Evolutionary conservation across 1,284 basidiomycete species (phyloP), one percentile per base, ranked within the genome.

Genomic region (Leccinum pachyderme): DNA sequence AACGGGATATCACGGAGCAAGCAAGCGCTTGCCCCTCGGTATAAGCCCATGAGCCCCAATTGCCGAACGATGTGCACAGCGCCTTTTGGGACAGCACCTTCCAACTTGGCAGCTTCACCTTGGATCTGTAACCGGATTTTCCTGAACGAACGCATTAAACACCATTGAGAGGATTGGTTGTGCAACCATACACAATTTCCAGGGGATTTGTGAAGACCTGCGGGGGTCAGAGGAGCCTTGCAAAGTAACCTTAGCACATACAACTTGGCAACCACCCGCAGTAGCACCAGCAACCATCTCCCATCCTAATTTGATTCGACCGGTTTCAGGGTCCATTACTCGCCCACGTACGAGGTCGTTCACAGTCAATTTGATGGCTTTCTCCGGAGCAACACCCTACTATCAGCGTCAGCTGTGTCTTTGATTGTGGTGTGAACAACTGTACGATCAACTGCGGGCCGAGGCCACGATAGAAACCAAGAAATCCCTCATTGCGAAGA

Each of bases 41-140:
- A 99, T 45, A 99, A 79, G 31, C 96, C 96, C 49, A 99, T 63
- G 41, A 99, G 77, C 61, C 96, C 96, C 51, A 99, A 79, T 72
- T 95, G 92, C 51, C 91, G 87, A 59, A 99, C 83, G 68, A 99
- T 97, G 72, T 98, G 94, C 5, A 90, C 73, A 4, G 96, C 97
- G 37, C 95, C 94, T 62, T 88, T 87, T 1, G 90, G 87, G 7
- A 81, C 79, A 27, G 86, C 87, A 47, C 87, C 90, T 54, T 89
- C 89, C 5, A 86, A 80, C 68, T 93, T 91, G 32, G 94, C 91
- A 33, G 93, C 86, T 76, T 99, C 96, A 45, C 97, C 96, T 72
- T 96, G 95, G 53, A 99, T 81, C 72, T 99, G 97, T 45, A 99
- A 77, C 55, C 96, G 91, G 68, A 99, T 99, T 81, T 99, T 98